Conservation (phyloP, 2,329 filamentous ascomycete genomes). For the Aspergillus phoenicis region DNA sequence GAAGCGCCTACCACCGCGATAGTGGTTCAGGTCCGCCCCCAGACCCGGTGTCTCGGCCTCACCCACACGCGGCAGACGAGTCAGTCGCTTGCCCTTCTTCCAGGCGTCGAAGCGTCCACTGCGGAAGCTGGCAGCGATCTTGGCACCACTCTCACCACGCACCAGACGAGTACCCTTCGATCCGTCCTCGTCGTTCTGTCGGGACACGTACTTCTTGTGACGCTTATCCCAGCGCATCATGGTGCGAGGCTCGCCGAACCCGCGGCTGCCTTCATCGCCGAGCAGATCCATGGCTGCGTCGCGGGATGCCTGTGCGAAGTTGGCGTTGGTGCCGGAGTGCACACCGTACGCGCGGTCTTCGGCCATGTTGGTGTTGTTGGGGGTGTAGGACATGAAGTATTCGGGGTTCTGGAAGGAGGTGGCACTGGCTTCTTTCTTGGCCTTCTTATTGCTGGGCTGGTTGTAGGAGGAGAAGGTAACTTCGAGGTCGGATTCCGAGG, state of each 20-base stretch:
- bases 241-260: constrained; percentile 75
- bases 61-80: constrained; percentile 76
- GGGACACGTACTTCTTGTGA: constrained; percentile 88
- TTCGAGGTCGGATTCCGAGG: constrained; percentile 65
- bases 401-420: constrained; percentile 77
- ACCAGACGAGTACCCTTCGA: constrained; percentile 76
- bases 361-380: constrained; percentile 74
- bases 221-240: constrained; percentile 97
- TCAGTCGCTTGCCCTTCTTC: constrained; percentile 82
- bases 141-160: constrained; percentile 86
- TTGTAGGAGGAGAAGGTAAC: constrained; percentile 68
- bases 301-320: constrained; percentile 86
- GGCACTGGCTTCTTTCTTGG: constrained; percentile 54
- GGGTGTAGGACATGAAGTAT: constrained; percentile 95
- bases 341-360: constrained; percentile 95
- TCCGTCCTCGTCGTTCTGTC: constrained; percentile 92
- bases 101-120: constrained; percentile 91
- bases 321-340: constrained; percentile 73
- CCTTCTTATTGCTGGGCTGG: constrained; percentile 50
- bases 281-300: constrained; percentile 88
- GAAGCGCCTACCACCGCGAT: constrained; percentile 61
- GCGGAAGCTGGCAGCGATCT: constrained; percentile 92
- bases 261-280: constrained; percentile 78
- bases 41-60: constrained; percentile 66
- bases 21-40: constrained; percentile 33